Evolutionary conservation across 768 basidiomycete genomes (phyloP).

Genomic region (Mycena indigotica): DNA sequence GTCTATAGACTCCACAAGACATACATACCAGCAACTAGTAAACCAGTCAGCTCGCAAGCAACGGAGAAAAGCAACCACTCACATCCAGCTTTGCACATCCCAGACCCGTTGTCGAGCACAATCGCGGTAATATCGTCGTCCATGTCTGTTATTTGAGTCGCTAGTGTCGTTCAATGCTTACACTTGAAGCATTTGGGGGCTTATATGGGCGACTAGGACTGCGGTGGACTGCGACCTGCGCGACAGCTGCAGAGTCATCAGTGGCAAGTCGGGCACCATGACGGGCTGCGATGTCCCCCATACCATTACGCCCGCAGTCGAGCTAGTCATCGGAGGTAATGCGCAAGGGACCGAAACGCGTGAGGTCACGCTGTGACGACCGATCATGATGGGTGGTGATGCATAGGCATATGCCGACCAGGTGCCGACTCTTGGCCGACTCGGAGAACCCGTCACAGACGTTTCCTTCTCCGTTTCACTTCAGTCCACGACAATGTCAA

Average conservation of each 20-base stretch:
- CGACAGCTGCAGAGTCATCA: neutral
- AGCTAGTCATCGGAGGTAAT: no score
- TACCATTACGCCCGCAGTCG: neutral
- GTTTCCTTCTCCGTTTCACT: no score
- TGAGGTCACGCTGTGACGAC: no score
- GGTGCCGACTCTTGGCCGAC: no score
- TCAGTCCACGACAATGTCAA: no score
- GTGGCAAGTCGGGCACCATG: neutral
- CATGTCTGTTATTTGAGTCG: constrained; percentile 34
- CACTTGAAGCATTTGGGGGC: neutral
- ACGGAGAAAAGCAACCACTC: constrained; percentile 29
- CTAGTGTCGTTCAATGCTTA: neutral
- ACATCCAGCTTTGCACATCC: constrained; percentile 89
- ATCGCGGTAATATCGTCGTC: constrained; percentile 68
- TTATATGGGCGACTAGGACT: neutral
- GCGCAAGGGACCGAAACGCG: no score
- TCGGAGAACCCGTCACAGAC: no score
- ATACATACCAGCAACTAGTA: neutral
- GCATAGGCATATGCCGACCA: no score
- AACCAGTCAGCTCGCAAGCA: neutral
- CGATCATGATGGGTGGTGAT: no score
- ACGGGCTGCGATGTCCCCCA: neutral
- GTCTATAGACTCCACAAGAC: neutral
- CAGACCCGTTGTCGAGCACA: constrained; percentile 73
- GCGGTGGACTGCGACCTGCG: neutral